Percentiles rank a stretch among this genome's conserved stretches.
Conservation (phyloP, 2,329 filamentous ascomycete species). For the Colletotrichum eremochloae region DNA sequence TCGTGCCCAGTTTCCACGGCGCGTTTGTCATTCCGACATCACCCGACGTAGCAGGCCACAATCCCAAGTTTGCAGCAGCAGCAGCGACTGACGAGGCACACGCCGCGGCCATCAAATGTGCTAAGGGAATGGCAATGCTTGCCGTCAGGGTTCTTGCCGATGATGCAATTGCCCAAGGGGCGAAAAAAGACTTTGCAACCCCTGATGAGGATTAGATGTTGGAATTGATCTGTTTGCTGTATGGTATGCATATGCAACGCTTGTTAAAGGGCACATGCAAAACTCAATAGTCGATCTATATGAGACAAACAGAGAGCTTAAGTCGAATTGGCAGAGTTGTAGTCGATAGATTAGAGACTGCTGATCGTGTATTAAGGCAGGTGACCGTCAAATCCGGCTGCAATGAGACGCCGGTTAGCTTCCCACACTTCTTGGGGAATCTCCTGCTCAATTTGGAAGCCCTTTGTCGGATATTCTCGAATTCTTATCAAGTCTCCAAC, state of each 20-base stretch:
- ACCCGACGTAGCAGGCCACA: constrained; percentile 54
- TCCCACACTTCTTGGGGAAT: constrained; percentile 58
- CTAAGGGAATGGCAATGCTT: constrained; percentile 59
- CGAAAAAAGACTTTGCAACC: constrained; percentile 23
- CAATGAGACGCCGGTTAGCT: constrained; percentile 56
- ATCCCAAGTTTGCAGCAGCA: constrained; percentile 58
- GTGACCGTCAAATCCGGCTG: constrained; percentile 55
- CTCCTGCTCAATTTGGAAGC: constrained; percentile 59
- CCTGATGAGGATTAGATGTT: constrained; percentile 2
- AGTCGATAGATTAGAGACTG: no score
- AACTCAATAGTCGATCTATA: neutral
- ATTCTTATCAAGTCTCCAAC: constrained; percentile 61
- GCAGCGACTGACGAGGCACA: constrained; percentile 58
- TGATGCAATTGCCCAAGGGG: constrained; percentile 31
- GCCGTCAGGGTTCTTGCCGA: constrained; percentile 50
- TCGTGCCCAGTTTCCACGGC: constrained; percentile 62
- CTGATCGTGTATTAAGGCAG: constrained; percentile 45
- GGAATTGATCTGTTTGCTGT: neutral
- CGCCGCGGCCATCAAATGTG: constrained; percentile 56
- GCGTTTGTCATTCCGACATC: constrained; percentile 59
- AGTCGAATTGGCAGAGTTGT: no score
- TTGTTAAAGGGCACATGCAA: neutral
- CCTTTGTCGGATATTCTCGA: constrained; percentile 56
- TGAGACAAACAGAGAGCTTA: neutral
- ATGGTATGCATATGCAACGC: no score